phyloP scores from a whole-genome alignment of 106 monocot species.

The Dendrobium chrysotoxum region DNA sequence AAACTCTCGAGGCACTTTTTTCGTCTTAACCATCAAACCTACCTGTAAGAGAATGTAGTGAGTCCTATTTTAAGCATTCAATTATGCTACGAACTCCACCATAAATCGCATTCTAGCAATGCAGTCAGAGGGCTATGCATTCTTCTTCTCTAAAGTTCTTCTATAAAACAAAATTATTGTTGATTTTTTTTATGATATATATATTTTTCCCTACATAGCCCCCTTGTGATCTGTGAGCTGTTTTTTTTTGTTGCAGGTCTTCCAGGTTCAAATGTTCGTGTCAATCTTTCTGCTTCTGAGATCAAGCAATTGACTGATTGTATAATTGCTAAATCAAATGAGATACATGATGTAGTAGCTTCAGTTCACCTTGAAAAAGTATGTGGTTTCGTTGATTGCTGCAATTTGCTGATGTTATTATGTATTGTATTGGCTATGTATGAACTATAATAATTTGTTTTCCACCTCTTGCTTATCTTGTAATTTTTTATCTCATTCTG shows the following conservation, averaged over 20 bases:
- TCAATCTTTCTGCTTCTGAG: slow-evolving; percentile 69
- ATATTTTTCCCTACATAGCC: neutral
- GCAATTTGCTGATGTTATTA: neutral
- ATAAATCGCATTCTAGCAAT: neutral
- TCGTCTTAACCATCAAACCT: neutral
- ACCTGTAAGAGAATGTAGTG: neutral
- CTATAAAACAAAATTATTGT: neutral
- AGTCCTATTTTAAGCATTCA: neutral
- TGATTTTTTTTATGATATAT: neutral
- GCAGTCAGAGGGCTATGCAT: neutral
- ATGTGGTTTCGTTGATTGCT: slow-evolving; percentile 13
- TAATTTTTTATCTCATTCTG: neutral
- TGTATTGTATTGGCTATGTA: neutral
- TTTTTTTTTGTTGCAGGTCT: slow-evolving; percentile 48
- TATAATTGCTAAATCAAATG: slow-evolving; percentile 72
- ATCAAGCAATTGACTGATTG: slow-evolving; percentile 57
- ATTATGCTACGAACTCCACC: neutral
- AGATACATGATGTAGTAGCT: slow-evolving; percentile 61
- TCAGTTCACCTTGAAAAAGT: slow-evolving; percentile 74
- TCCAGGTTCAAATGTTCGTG: slow-evolving; percentile 41
- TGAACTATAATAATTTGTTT: neutral
- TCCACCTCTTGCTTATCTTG: neutral
- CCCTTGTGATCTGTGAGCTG: neutral
- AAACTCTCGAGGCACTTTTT: too few species aligned
- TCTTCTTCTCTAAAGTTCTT: neutral